Base-by-base conservation (phyloP, 208 protist species). In the Acanthamoeba royreba region DNA sequence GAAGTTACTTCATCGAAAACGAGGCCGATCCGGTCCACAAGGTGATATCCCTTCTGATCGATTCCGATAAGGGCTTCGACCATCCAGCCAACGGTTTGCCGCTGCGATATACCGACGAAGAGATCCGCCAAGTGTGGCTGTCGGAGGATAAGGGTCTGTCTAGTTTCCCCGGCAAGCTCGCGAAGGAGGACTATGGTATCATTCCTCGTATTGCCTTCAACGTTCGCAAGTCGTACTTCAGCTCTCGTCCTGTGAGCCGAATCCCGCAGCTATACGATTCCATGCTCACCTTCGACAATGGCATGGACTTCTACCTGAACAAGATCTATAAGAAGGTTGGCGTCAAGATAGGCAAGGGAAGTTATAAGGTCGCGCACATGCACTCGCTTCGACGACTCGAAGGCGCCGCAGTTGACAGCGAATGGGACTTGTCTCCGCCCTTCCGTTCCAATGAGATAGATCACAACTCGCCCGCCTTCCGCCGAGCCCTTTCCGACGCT, bases 281-380 rank as follows among this genome's bases (percentile, higher is more conserved):
- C 22, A 31, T 49, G 40, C 3, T 81, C 4, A 22, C 5, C 40
- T 49, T 33, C 40, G 40, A 47, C 72, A 81, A 81, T n/a, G 72
- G 72, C 33, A 31, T 49, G 38, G 72, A 81, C 72, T 81, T 52
- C 72, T 81, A 81, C 72, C 72, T 81, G 13, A 81, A 81, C 72
- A 81, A 81, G 72, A 81, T 81, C 72, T 81, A 81, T 42, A 81
- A 81, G 72, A 81, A 81, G 42, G 72, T 81, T 35, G 72, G 72
- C 40, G 72, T 81, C 40, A 43, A 31, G 72, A 81, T 42, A 19
- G 72, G 49, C 40, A 81, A 1, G 72, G 4, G 43, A 42, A 42
- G 43, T 4, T 8, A 25, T 5, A 1, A 47, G 1, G 31, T 15
- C 40, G 49, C 72, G 40, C 72, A 81, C 72, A 81, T 81, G 72